Evolutionary conservation across 2,329 filamentous ascomycete genomes (phyloP).

Genomic region (Fusarium sororula): DNA sequence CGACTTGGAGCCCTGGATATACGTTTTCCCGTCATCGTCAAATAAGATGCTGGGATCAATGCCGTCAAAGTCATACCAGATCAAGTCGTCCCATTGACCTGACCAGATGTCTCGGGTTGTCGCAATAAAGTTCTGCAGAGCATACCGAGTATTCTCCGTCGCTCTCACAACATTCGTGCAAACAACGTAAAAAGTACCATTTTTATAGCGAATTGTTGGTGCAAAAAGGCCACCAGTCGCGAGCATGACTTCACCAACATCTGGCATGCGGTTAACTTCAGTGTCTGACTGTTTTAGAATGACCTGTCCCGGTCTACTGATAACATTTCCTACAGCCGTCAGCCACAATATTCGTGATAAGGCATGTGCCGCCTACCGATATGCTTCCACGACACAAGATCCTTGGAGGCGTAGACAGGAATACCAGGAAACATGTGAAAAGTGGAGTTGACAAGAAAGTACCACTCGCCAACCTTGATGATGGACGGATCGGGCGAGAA

Average conservation of each 20-base stretch:
- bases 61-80: conserved; percentile 2
- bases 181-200: conserved; percentile 5
- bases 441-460: conserved; percentile 18
- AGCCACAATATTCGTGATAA: fast-evolving
- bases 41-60: conserved; percentile 8
- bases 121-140: not conserved
- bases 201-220: not conserved
- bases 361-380: not conserved
- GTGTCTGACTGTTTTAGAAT: not conserved
- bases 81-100: not conserved
- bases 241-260: not conserved
- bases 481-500: conserved; percentile 19
- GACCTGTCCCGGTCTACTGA: not conserved
- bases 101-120: conserved; percentile 9
- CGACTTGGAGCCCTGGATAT: conserved; percentile 11
- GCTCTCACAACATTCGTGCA: conserved; percentile 6
- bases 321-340: not conserved
- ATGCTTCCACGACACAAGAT: conserved; percentile 8
- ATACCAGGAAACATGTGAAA: conserved; percentile 21
- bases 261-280: conserved; percentile 4
- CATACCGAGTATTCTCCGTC: not conserved
- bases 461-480: conserved; percentile 13
- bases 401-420: conserved; percentile 1
- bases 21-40: not conserved
- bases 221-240: conserved; percentile 1